Percentiles rank a stretch among this genome's conserved stretches.
Conservation (phyloP, 148 eudicot genomes). For the Spergularia marina region DNA sequence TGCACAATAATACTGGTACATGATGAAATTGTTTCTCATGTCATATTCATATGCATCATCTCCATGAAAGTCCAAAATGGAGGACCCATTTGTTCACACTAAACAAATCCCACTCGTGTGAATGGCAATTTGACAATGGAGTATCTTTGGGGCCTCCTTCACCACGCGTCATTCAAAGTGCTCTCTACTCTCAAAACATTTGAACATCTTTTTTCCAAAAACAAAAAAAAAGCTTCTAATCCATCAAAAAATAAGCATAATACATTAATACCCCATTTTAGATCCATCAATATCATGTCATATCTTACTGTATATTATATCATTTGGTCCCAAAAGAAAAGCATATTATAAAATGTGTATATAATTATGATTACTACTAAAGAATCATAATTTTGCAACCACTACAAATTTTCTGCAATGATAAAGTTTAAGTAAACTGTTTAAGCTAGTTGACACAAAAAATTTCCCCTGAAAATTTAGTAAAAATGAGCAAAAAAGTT, state of each 20-base stretch:
- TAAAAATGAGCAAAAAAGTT: conserved; percentile 19
- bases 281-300: not conserved
- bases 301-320: no score
- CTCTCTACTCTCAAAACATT: not conserved
- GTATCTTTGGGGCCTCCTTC: not conserved
- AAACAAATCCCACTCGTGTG: not conserved
- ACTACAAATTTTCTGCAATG: not conserved
- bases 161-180: conserved; percentile 18
- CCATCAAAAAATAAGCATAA: not conserved
- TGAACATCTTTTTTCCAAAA: not conserved
- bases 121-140: conserved; percentile 3
- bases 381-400: not conserved
- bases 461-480: not conserved
- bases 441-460: conserved; percentile 4
- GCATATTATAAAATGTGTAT: no score
- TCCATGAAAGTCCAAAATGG: not conserved
- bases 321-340: no score
- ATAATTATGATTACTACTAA: no score
- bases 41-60: no score
- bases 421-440: not conserved
- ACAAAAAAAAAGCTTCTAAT: not conserved
- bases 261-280: conserved; percentile 3
- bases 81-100: conserved; percentile 9
- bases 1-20: no score
- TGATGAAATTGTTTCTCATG: no score